A percentile compares a stretch with the other conserved stretches of the same genome.
phyloP scores from a whole-genome alignment of 2,329 filamentous ascomycete genomes.

The Cladosporium sp. region DNA sequence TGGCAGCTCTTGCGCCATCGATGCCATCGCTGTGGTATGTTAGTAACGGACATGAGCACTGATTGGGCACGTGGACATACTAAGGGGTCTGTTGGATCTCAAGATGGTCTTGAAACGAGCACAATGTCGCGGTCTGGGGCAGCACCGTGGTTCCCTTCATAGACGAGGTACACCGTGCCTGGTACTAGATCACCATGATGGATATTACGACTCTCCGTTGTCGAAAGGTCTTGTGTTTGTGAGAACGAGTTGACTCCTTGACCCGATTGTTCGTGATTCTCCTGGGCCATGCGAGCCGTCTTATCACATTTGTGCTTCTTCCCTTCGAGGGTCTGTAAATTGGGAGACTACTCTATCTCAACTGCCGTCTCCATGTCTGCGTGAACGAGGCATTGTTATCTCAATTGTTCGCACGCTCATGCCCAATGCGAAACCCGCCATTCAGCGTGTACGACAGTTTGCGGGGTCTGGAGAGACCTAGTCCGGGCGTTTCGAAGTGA shows the following conservation, averaged over 20 bases:
- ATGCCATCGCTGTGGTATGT: slow-evolving; percentile 11
- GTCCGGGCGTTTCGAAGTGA: background rate
- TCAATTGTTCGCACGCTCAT: background rate
- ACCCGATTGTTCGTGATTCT: background rate
- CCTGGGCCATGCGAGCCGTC: background rate
- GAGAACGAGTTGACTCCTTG: background rate
- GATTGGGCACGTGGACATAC: background rate
- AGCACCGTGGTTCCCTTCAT: background rate
- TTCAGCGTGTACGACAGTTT: background rate
- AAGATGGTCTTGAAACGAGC: slow-evolving; percentile 16
- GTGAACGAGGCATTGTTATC: background rate
- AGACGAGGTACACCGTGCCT: slow-evolving; percentile 39
- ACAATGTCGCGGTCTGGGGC: slow-evolving; percentile 15
- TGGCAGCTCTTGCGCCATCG: slow-evolving; percentile 17
- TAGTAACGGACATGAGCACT: background rate
- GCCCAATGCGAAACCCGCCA: background rate
- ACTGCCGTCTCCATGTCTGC: background rate
- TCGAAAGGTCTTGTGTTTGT: background rate
- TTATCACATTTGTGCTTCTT: background rate
- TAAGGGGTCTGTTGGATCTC: slow-evolving; percentile 15
- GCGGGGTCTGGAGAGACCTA: background rate
- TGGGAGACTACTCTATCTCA: background rate
- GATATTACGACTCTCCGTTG: background rate
- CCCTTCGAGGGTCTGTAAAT: background rate
- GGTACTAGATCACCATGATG: slow-evolving; percentile 24